Percentiles rank a stretch among this genome's conserved stretches.
phyloP scores from a whole-genome alignment of 805 yeast species.

The Starmera quercuum region DNA sequence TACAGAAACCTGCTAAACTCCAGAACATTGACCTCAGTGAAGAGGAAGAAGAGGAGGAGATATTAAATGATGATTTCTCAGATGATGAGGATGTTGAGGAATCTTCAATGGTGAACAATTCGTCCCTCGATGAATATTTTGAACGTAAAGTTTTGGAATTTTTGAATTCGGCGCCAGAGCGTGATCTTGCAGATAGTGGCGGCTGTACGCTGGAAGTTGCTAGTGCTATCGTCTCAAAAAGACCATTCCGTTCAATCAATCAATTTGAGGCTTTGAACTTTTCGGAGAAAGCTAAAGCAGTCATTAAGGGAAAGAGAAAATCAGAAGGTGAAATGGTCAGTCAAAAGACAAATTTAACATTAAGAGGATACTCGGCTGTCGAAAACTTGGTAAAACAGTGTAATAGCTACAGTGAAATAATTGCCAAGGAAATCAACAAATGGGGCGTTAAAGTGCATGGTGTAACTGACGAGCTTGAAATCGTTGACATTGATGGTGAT shows the following conservation, averaged over 20 bases:
- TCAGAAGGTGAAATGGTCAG: conserved; percentile 69
- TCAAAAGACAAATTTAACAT: conserved; percentile 58
- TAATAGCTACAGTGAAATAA: conserved; percentile 63
- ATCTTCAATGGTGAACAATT: conserved; percentile 19
- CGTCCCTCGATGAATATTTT: conserved; percentile 29
- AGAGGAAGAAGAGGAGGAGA: conserved; percentile 38
- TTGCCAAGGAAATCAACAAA: conserved; percentile 60
- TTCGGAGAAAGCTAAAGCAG: conserved; percentile 23
- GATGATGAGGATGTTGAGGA: conserved; percentile 35
- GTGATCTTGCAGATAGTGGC: conserved; percentile 77
- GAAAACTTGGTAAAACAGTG: conserved; percentile 86
- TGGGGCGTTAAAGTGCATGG: conserved; percentile 88
- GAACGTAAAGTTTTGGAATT: conserved; percentile 67
- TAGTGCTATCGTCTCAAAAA: conserved; percentile 45
- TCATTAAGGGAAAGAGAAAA: conserved; percentile 34
- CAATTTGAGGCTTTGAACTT: conserved; percentile 55
- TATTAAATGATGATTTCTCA: conserved; percentile 32
- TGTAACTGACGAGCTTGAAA: conserved; percentile 53
- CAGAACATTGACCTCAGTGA: conserved; percentile 12
- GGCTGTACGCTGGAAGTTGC: conserved; percentile 64
- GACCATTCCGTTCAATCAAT: conserved; percentile 64
- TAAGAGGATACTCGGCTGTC: conserved; percentile 89
- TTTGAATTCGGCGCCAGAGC: conserved; percentile 65
- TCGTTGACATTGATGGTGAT: conserved; percentile 40
- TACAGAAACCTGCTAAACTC: background rate